These are phyloP conservation scores for Fusarium equiseti DNA, from an alignment of 2,329 filamentous ascomycete genomes.

Conservation along the genomic window DNA sequence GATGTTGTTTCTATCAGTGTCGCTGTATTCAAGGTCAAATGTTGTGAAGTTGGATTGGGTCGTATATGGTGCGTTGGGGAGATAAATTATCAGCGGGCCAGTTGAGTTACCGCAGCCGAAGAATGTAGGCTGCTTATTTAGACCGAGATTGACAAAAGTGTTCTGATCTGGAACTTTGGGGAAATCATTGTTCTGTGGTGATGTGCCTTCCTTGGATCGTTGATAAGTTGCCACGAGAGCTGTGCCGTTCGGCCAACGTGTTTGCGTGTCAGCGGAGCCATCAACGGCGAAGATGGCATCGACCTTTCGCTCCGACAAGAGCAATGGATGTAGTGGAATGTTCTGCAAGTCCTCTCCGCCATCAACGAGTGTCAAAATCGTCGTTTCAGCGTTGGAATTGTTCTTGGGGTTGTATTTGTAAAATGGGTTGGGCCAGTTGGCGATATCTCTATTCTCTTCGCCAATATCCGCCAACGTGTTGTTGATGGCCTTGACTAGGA, in stretches of 20 bases:
- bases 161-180: constrained; percentile 78
- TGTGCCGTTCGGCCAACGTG: constrained; percentile 82
- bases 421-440: constrained; percentile 83
- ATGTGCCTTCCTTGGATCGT: constrained; percentile 66
- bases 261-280: constrained; percentile 77
- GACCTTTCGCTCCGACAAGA: constrained; percentile 77
- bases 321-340: constrained; percentile 81
- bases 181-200: constrained; percentile 76
- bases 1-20: constrained; percentile 75
- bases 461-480: constrained; percentile 68
- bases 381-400: constrained; percentile 66
- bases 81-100: constrained; percentile 79
- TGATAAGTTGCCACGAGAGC: constrained; percentile 79
- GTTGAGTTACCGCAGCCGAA: constrained; percentile 73
- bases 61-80: constrained; percentile 84
- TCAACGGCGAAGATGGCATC: constrained; percentile 88
- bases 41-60: constrained; percentile 80
- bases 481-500: constrained; percentile 64
- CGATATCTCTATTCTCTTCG: constrained; percentile 75
- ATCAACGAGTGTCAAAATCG: constrained; percentile 77
- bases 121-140: constrained; percentile 81
- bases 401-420: constrained; percentile 70
- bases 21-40: constrained; percentile 72
- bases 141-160: constrained; percentile 80
- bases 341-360: constrained; percentile 84